These are phyloP conservation scores for Micromonas pusilla DNA, from an alignment of 139 green algal genomes.

Conservation along the genomic window DNA sequence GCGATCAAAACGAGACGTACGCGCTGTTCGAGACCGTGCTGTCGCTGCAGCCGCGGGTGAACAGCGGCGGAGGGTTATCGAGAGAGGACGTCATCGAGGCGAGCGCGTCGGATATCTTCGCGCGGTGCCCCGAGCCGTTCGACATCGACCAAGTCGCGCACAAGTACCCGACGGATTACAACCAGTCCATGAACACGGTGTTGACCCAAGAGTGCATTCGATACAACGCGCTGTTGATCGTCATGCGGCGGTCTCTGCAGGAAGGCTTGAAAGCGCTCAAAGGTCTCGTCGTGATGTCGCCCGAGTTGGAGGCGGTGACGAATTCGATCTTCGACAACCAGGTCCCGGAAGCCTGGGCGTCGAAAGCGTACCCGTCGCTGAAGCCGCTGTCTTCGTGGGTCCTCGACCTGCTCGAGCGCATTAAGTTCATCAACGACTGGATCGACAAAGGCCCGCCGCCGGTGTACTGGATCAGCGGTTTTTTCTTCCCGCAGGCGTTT, in stretches of 20 bases:
- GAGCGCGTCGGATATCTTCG: not conserved
- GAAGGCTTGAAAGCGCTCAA: constrained; percentile 47
- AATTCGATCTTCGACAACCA: constrained; percentile 73
- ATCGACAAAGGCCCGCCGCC: constrained; percentile 48
- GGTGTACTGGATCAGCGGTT: constrained; percentile 76
- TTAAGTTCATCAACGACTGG: constrained; percentile 62
- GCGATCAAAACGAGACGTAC: constrained; percentile 70
- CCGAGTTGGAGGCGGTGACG: constrained; percentile 63
- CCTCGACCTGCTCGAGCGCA: constrained; percentile 62
- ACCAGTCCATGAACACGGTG: constrained; percentile 85
- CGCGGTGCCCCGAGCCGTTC: constrained; percentile 41
- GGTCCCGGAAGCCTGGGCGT: constrained; percentile 71
- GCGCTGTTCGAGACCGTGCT: constrained; percentile 65
- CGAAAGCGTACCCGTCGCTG: constrained; percentile 72
- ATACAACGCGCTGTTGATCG: constrained; percentile 62
- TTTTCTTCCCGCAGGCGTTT: constrained; percentile 85
- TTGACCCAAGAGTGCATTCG: constrained; percentile 56
- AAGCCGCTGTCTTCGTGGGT: constrained; percentile 76
- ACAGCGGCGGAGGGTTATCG: constrained; percentile 33
- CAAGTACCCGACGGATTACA: constrained; percentile 66
- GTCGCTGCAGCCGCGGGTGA: constrained; percentile 60
- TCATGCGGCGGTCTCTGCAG: constrained; percentile 52
- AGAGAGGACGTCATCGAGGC: constrained; percentile 48
- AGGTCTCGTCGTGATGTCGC: constrained; percentile 59
- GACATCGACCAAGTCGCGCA: constrained; percentile 56